Percentiles rank a stretch among this genome's conserved stretches.
Conservation (phyloP, 2,329 filamentous ascomycete genomes). For the Exophiala viscosa region DNA sequence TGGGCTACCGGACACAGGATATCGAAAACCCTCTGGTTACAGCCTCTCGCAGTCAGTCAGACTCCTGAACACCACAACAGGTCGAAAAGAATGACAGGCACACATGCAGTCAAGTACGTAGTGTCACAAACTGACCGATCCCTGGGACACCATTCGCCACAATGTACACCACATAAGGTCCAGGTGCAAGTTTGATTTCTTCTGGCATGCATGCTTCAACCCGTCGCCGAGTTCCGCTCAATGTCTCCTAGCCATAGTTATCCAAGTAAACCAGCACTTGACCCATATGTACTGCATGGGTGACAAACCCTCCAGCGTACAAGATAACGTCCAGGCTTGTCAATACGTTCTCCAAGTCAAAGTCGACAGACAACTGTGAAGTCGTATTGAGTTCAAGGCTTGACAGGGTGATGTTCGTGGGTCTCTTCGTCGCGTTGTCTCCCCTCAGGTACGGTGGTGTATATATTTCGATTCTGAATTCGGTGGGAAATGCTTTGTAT, state of each 20-base stretch:
- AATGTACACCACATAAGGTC: conserved; percentile 59
- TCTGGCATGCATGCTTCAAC: conserved; percentile 54
- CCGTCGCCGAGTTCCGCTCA: conserved; percentile 40
- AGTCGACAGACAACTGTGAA: conserved; percentile 44
- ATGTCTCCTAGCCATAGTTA: conserved; percentile 43
- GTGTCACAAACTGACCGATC: conserved; percentile 50
- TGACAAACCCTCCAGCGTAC: conserved; percentile 59
- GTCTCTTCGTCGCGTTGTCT: conserved; percentile 47
- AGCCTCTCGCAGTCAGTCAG: too few species aligned
- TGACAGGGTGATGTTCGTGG: conserved; percentile 47
- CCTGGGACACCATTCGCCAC: conserved; percentile 54
- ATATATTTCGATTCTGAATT: conserved; percentile 61
- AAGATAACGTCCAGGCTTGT: conserved; percentile 47
- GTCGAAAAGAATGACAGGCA: too few species aligned
- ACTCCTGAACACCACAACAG: too few species aligned
- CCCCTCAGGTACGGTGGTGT: conserved; percentile 59
- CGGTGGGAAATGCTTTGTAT: conserved; percentile 48
- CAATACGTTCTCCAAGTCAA: conserved; percentile 26
- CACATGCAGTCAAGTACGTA: conserved; percentile 6
- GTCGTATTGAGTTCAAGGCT: conserved; percentile 43
- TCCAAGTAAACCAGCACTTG: conserved; percentile 57
- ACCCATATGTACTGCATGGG: conserved; percentile 60
- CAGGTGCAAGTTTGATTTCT: conserved; percentile 52
- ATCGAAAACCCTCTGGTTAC: too few species aligned
- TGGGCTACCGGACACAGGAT: background rate